Conservation (phyloP, 2,329 filamentous ascomycete species). For the Sarocladiaceae sp. region DNA sequence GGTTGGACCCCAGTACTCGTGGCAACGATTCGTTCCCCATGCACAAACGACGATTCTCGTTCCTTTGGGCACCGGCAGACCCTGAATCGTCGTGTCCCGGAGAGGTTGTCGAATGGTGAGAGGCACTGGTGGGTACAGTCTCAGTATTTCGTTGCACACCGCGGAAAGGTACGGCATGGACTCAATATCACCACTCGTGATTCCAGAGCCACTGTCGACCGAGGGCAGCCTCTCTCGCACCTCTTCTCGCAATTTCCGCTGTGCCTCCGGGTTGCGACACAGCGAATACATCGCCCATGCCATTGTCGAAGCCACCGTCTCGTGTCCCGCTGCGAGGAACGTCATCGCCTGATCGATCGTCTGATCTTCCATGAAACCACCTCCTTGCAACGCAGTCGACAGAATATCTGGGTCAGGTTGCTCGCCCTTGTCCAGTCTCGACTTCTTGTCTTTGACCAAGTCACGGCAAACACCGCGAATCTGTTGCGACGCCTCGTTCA, state of each 20-base stretch:
- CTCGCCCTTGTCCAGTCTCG: conserved; percentile 41
- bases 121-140: conserved; percentile 68
- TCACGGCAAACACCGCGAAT: conserved; percentile 65
- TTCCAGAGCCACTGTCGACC: conserved; percentile 28
- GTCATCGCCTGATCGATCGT: conserved; percentile 90
- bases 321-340: conserved; percentile 77
- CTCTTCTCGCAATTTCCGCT: conserved; percentile 64
- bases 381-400: conserved; percentile 72
- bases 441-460: conserved; percentile 68
- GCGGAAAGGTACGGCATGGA: conserved; percentile 75
- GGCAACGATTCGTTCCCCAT: conserved; percentile 66
- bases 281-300: conserved; percentile 73
- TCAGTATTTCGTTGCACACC: conserved; percentile 72
- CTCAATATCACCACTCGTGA: conserved; percentile 55
- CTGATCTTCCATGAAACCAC: conserved; percentile 71
- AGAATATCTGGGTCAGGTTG: conserved; percentile 66
- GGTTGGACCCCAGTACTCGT: conserved; percentile 70
- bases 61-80: conserved; percentile 63
- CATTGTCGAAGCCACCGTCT: conserved; percentile 72
- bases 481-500: conserved; percentile 48
- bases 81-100: conserved; percentile 60
- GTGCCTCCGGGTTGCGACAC: conserved; percentile 60
- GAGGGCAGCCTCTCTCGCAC: conserved; percentile 58
- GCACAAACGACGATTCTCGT: conserved; percentile 64
- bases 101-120: conserved; percentile 64